phyloP scores from a whole-genome alignment of 148 eudicot genomes.

The Vaccinium vitisidaea region DNA sequence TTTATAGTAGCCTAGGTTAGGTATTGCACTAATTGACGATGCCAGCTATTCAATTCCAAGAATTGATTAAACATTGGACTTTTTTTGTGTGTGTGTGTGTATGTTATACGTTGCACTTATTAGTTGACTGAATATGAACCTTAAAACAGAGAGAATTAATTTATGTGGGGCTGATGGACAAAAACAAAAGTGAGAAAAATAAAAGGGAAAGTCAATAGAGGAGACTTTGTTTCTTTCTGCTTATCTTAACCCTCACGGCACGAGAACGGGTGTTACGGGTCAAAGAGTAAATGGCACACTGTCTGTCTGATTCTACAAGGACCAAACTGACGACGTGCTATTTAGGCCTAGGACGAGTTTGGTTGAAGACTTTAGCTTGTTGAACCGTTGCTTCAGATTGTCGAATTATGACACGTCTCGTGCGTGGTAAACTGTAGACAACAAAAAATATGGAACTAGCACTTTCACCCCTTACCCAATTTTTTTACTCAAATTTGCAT shows the following conservation, averaged over 20 bases:
- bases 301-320: neutral
- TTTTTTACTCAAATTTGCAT: no score
- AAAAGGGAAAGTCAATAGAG: neutral
- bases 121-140: neutral
- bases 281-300: neutral
- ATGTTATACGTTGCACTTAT: no score
- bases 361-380: neutral
- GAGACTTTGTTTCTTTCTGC: neutral
- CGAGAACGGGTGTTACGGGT: neutral
- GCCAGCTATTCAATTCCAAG: neutral
- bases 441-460: neutral
- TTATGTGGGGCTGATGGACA: neutral
- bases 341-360: neutral
- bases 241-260: neutral
- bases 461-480: no score
- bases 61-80: neutral
- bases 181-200: neutral
- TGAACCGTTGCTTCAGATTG: neutral
- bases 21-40: neutral
- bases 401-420: neutral
- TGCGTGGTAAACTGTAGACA: neutral
- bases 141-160: no score
- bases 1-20: neutral
- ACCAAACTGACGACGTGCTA: neutral
- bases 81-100: no score